Percentiles rank a stretch among this genome's conserved stretches.
Evolutionary conservation across 495 filamentous ascomycete genomes (phyloP).

Genomic region (Lentithecium fluviatile): DNA sequence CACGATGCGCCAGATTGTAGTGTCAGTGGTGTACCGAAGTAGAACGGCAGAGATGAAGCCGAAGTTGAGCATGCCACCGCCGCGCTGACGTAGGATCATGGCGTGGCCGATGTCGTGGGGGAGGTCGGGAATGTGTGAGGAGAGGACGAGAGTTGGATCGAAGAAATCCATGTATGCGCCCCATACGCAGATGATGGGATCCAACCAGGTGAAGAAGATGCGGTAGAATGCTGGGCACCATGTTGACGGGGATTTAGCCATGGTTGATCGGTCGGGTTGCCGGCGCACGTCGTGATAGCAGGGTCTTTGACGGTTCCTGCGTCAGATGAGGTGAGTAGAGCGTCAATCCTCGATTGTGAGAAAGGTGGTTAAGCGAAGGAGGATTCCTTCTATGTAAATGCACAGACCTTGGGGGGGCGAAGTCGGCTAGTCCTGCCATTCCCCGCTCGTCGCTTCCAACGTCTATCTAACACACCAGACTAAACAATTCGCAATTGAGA

Average conservation of each 20-base stretch:
- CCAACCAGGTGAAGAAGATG: conserved; percentile 36
- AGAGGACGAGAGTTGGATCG: conserved; percentile 15
- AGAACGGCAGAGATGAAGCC: conserved; percentile 15
- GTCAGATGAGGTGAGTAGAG: no score
- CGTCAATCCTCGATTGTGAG: no score
- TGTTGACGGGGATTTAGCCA: neutral
- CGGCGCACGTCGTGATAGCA: no score
- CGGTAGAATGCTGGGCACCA: conserved; percentile 3
- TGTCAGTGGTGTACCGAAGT: conserved; percentile 11
- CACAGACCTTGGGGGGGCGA: no score
- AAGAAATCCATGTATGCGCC: conserved; percentile 38
- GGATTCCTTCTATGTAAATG: no score
- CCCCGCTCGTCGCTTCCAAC: no score
- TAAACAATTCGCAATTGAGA: no score
- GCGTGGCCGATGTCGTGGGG: conserved; percentile 7
- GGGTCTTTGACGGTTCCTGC: no score
- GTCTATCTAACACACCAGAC: no score
- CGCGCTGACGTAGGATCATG: conserved; percentile 18
- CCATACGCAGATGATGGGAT: conserved; percentile 36
- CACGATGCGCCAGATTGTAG: conserved; percentile 7
- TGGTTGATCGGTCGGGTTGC: neutral
- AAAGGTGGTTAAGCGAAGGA: no score
- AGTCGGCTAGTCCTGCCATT: no score
- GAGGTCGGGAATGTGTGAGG: conserved; percentile 11
- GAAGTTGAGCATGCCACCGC: conserved; percentile 16